A percentile compares a stretch with the other conserved stretches of the same genome.
Evolutionary conservation across 805 yeast species (phyloP).

Genomic region (Starmerella lactis-condensi): DNA sequence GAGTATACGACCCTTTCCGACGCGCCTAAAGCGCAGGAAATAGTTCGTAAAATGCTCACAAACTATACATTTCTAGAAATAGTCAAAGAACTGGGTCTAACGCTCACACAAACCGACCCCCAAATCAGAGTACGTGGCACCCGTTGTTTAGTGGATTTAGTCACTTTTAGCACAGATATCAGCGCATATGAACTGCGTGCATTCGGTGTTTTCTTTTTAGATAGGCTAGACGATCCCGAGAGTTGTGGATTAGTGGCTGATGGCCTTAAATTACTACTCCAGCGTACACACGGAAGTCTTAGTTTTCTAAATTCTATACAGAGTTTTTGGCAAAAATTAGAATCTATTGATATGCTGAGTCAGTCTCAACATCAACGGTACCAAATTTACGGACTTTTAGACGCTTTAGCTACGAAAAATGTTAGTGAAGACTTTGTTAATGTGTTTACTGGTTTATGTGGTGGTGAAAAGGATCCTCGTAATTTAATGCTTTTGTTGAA

Average conservation of each 20-base stretch:
- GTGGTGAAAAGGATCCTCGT: slow-evolving; percentile 88
- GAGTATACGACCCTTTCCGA: too few species aligned
- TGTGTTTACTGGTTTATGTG: slow-evolving; percentile 47
- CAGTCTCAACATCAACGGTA: slow-evolving; percentile 2
- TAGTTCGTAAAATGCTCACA: slow-evolving; percentile 5
- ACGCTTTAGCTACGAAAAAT: neutral
- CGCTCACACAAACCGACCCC: slow-evolving; percentile 42
- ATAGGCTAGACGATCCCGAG: slow-evolving; percentile 29
- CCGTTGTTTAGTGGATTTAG: slow-evolving; percentile 26
- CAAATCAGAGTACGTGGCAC: slow-evolving; percentile 31
- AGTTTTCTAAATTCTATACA: neutral
- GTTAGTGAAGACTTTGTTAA: slow-evolving; percentile 27
- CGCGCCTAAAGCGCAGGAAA: too few species aligned
- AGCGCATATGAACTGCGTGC: slow-evolving; percentile 23
- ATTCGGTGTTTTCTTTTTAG: slow-evolving; percentile 33
- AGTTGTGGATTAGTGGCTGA: slow-evolving; percentile 9
- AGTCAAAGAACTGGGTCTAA: slow-evolving; percentile 41
- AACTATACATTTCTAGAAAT: slow-evolving; percentile 19
- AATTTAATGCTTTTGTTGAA: slow-evolving; percentile 57
- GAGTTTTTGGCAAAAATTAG: slow-evolving; percentile 5
- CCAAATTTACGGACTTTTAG: slow-evolving; percentile 5
- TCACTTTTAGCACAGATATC: slow-evolving; percentile 20
- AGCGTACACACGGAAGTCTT: slow-evolving; percentile 1
- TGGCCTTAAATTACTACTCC: slow-evolving; percentile 8
- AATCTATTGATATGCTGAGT: slow-evolving; percentile 9